Percentiles rank a stretch among this genome's conserved stretches.
Evolutionary conservation across 2,329 filamentous ascomycete species (phyloP).

Genomic region (Byssothecium circinans): DNA sequence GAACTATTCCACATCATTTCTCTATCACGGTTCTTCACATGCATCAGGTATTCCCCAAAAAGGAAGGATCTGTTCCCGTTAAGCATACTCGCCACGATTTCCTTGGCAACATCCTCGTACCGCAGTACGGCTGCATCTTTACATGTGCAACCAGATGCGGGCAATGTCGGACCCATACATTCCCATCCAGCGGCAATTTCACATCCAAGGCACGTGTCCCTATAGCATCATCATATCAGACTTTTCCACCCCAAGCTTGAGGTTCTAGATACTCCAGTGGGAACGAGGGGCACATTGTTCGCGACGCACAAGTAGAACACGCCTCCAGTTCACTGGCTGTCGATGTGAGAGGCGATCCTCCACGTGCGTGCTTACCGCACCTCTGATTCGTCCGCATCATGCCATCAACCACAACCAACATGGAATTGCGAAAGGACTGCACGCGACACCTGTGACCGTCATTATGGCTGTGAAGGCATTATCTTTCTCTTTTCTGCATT

Average conservation of each 20-base stretch:
- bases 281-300: conserved; percentile 7
- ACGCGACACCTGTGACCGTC: conserved; percentile 12
- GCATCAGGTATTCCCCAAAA: neutral
- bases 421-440: conserved; percentile 1
- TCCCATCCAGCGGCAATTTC: too few species aligned
- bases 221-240: neutral
- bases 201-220: neutral
- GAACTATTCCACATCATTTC: neutral
- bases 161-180: too few species aligned
- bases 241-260: conserved; percentile 2
- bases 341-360: neutral
- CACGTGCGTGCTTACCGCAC: neutral
- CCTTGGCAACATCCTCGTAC: neutral
- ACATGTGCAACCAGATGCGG: neutral
- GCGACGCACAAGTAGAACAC: conserved; percentile 6
- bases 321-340: conserved; percentile 4
- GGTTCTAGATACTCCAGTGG: neutral
- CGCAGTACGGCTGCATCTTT: neutral
- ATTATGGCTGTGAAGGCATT: conserved; percentile 4
- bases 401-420: neutral
- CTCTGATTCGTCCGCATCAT: neutral
- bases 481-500: neutral
- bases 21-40: too few species aligned
- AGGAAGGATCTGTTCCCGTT: neutral
- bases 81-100: neutral